These are phyloP conservation scores for Digitaria exilis DNA, from an alignment of 202 grass and related monocot species.

Conservation along the genomic window DNA sequence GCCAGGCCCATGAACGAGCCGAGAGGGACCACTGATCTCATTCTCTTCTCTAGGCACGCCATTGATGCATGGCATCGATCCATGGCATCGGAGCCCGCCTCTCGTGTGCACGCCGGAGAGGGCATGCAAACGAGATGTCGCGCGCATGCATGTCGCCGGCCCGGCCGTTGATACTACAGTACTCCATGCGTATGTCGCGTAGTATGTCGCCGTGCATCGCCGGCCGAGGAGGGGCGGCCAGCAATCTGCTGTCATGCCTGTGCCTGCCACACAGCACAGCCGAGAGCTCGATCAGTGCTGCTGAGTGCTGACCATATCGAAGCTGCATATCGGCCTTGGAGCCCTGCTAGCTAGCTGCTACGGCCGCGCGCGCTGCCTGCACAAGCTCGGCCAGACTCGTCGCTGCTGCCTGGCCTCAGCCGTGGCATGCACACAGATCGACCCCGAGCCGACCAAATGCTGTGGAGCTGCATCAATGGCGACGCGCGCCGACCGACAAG, in stretches of 20 bases:
- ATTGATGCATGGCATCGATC: neutral
- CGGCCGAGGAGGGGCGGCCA: too few relatives aligned
- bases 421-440: too few relatives aligned
- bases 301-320: neutral
- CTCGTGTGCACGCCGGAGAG: neutral
- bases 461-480: constrained; percentile 9
- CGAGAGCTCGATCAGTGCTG: too few relatives aligned
- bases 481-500: neutral
- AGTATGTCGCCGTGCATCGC: neutral
- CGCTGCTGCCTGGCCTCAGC: too few relatives aligned
- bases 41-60: neutral
- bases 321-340: neutral
- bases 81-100: neutral
- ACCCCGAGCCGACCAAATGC: neutral
- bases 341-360: too few relatives aligned
- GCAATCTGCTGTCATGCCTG: too few relatives aligned
- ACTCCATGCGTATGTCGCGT: neutral
- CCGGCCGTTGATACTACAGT: neutral
- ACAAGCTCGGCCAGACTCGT: too few relatives aligned
- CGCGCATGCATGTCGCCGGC: neutral
- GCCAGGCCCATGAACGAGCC: neutral
- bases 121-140: neutral
- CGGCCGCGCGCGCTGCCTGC: too few relatives aligned
- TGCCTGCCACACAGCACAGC: too few relatives aligned
- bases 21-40: neutral